Base-by-base conservation (phyloP, 2,329 filamentous ascomycete species). In the Venturia aucupariae region DNA sequence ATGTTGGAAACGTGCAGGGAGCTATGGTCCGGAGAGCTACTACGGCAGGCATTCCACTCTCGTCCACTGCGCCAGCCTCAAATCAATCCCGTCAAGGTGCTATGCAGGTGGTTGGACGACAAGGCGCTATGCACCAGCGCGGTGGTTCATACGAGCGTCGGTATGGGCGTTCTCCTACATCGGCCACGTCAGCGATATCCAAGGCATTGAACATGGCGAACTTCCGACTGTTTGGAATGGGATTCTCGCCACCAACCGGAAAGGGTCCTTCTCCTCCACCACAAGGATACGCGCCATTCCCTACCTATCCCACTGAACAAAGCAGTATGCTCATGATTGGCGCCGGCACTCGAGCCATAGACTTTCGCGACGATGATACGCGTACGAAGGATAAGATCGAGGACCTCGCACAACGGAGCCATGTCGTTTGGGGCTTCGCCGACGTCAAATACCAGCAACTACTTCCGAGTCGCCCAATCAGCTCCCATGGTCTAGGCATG, bases 381-480 rank as follows among this genome's bases (percentile, higher is more conserved):
- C 85, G 84, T 68, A 86, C 90, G 48, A 86, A 93, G 2, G 88
- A 92, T 71, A 83, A 85, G 55, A 92, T 97, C 65, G 93, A 99
- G 74, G 92, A 97, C 70, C 88, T 90, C 68, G 94, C 94, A 1
- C 94, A 92, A 39, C 84, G 92, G 46, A 97, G 92, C 72, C 92
- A 99, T 74, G 94, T 97, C 57, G 92, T 99, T 2, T 99, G 92
- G 74, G 92, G 93, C 3, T 97, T 99, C 75, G 94, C 94, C 6
- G 93, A 99, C 77, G 93, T 99, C 72, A 99, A 99, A 76, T 97
- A 95, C 77, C 94, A 95, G 75, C 94, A 99, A 75, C 83, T 99
- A n/a, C 85, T 97, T 61, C 94, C 94, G 3, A 79, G 94, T 55
- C 86, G 90, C 1, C 94, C 93, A 1, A 93, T 90, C 0, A 84